Evolutionary conservation across 1,284 basidiomycete genomes (phyloP).

Genomic region (Porodaedalea pini): DNA sequence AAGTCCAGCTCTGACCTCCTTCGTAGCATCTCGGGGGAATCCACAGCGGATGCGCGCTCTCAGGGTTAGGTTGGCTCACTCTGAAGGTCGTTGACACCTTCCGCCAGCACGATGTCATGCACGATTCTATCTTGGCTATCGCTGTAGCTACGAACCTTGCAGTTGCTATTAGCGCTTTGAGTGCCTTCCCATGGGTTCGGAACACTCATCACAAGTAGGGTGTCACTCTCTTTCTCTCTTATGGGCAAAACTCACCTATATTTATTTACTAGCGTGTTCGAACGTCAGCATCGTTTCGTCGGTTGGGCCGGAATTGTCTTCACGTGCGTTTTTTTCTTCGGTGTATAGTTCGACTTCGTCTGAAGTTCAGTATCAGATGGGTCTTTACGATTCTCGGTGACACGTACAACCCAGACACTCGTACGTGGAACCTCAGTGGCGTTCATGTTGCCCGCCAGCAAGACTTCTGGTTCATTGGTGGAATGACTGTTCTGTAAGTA

Average conservation of each 20-base stretch:
- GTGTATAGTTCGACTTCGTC: slow-evolving; percentile 22
- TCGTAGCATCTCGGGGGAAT: slow-evolving; percentile 70
- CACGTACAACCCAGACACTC: slow-evolving; percentile 49
- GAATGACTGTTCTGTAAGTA: slow-evolving; percentile 69
- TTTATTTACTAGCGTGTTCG: slow-evolving; percentile 52
- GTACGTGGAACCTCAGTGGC: slow-evolving; percentile 53
- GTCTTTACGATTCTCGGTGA: slow-evolving; percentile 64
- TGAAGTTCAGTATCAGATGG: slow-evolving; percentile 31
- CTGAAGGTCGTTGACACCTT: slow-evolving; percentile 57
- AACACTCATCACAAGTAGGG: slow-evolving; percentile 76
- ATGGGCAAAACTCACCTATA: slow-evolving; percentile 9
- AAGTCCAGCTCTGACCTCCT: slow-evolving; percentile 16
- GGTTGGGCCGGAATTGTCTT: slow-evolving; percentile 51
- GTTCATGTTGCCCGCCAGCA: slow-evolving; percentile 58
- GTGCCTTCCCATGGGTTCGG: slow-evolving; percentile 69
- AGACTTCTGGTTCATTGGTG: slow-evolving; percentile 70
- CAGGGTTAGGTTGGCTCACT: slow-evolving; percentile 62
- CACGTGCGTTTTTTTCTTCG: neutral
- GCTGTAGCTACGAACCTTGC: slow-evolving; percentile 56
- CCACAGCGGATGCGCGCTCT: slow-evolving; percentile 68
- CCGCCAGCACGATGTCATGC: slow-evolving; percentile 42
- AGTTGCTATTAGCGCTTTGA: slow-evolving; percentile 51
- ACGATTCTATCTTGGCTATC: slow-evolving; percentile 52
- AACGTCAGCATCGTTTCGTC: slow-evolving; percentile 71
- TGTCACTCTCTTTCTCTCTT: slow-evolving; percentile 26